Percentiles rank a stretch among this genome's conserved stretches.
Conservation (phyloP, 257 asterid genomes). For the Solanum lycopersicoides region DNA sequence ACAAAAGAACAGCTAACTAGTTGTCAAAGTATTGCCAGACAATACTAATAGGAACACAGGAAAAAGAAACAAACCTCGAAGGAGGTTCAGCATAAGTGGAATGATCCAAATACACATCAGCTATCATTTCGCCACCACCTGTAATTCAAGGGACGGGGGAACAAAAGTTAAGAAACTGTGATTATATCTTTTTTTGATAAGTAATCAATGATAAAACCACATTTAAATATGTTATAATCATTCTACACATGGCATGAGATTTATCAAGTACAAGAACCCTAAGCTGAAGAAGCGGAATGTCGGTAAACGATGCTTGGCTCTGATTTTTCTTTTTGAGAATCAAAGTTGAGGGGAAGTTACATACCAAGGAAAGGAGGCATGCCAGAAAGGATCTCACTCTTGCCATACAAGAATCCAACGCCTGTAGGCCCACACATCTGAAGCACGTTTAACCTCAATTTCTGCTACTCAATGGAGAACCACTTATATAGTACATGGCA, state of each 20-base stretch:
- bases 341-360: conserved; percentile 1
- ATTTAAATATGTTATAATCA: background rate
- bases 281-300: background rate
- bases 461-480: conserved; percentile 21
- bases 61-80: conserved; percentile 50
- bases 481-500: conserved; percentile 14
- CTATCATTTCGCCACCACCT: conserved; percentile 99
- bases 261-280: background rate
- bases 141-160: conserved; percentile 1
- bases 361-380: conserved; percentile 97
- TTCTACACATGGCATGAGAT: background rate
- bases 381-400: conserved; percentile 54
- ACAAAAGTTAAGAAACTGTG: conserved; percentile 6
- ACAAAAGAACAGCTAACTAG: background rate
- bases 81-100: conserved; percentile 98
- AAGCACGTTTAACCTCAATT: conserved; percentile 60
- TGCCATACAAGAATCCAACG: conserved; percentile 93
- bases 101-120: conserved; percentile 84
- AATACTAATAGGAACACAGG: background rate
- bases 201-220: background rate
- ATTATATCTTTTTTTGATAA: background rate
- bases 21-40: background rate
- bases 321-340: background rate
- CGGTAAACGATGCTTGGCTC: background rate
- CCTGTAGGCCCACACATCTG: conserved; percentile 99